Evolutionary conservation across 176 grass and related monocot species (phyloP).

Genomic region (Oryza coarctata): DNA sequence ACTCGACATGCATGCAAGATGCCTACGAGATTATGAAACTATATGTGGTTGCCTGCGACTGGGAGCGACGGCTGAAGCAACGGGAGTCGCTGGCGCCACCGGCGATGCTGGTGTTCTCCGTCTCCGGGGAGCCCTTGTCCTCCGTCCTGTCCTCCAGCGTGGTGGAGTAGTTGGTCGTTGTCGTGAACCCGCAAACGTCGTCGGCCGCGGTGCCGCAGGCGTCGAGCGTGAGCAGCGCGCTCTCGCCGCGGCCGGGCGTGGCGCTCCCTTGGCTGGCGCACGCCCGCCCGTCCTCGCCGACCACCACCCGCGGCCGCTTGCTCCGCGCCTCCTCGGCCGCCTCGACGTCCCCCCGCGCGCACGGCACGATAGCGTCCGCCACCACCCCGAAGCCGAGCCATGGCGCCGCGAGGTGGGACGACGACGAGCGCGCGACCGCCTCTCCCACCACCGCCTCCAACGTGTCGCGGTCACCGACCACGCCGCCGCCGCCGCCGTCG

Average conservation of each 20-base stretch:
- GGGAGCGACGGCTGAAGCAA: slow-evolving; percentile 59
- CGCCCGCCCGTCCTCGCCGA: slow-evolving; percentile 42
- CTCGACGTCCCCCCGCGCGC: slow-evolving; percentile 30
- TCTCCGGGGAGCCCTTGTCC: slow-evolving; percentile 60
- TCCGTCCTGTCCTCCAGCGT: slow-evolving; percentile 39
- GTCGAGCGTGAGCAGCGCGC: slow-evolving; percentile 50
- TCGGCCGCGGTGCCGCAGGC: slow-evolving; percentile 37
- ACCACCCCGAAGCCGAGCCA: background rate
- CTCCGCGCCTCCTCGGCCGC: background rate
- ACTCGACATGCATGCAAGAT: slow-evolving; percentile 8
- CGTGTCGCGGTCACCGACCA: slow-evolving; percentile 48
- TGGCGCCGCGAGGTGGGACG: slow-evolving; percentile 22
- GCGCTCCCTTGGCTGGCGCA: slow-evolving; percentile 81
- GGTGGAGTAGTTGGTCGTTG: slow-evolving; percentile 64
- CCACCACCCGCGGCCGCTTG: slow-evolving; percentile 45
- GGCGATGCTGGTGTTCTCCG: slow-evolving; percentile 66
- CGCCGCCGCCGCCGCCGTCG: background rate
- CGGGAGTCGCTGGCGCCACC: slow-evolving; percentile 59
- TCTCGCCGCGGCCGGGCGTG: slow-evolving; percentile 39
- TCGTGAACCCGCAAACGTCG: slow-evolving; percentile 51
- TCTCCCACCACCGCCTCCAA: slow-evolving; percentile 85
- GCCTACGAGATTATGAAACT: background rate
- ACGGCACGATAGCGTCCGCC: slow-evolving; percentile 67
- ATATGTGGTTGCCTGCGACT: slow-evolving; percentile 55
- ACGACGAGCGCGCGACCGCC: slow-evolving; percentile 45